phyloP scores from a whole-genome alignment of 1,284 basidiomycete genomes.

The Coniferiporia sulphurascens region DNA sequence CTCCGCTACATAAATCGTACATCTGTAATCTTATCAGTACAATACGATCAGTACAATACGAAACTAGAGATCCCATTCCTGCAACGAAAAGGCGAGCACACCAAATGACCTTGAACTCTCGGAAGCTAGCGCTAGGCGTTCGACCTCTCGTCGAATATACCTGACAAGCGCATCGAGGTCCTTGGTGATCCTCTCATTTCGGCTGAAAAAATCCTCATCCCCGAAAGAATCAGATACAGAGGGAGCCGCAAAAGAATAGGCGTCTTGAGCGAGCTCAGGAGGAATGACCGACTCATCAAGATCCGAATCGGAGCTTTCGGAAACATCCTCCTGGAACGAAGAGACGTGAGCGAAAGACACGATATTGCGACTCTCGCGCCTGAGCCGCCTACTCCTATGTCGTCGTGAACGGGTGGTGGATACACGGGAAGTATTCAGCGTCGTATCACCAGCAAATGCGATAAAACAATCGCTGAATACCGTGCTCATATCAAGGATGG shows the following conservation, averaged over 20 bases:
- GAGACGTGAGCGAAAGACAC: conserved; percentile 29
- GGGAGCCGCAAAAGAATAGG: conserved; percentile 40
- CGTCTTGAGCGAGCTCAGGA: conserved; percentile 28
- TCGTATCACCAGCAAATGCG: conserved; percentile 53
- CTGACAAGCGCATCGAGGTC: conserved; percentile 69
- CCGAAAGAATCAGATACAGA: conserved; percentile 32
- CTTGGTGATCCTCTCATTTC: conserved; percentile 55
- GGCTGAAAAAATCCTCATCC: conserved; percentile 42
- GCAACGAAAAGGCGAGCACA: conserved; percentile 69
- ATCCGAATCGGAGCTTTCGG: conserved; percentile 36
- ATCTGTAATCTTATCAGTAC: too few species aligned
- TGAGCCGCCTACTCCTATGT: conserved; percentile 56
- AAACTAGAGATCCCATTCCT: conserved; percentile 66
- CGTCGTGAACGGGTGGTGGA: conserved; percentile 23
- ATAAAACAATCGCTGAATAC: conserved; percentile 62
- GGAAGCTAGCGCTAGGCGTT: conserved; percentile 46
- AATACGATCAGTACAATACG: too few species aligned
- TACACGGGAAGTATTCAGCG: conserved; percentile 31
- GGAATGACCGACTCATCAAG: conserved; percentile 26
- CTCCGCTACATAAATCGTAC: too few species aligned
- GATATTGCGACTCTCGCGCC: conserved; percentile 47
- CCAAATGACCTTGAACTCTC: conserved; percentile 59
- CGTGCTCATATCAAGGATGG: conserved; percentile 69
- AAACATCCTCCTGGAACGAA: conserved; percentile 44
- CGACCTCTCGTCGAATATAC: conserved; percentile 61